Evolutionary conservation across 495 filamentous ascomycete species (phyloP), one percentile per base, ranked within the genome.

Genomic region (Wilcoxina mikolae): DNA sequence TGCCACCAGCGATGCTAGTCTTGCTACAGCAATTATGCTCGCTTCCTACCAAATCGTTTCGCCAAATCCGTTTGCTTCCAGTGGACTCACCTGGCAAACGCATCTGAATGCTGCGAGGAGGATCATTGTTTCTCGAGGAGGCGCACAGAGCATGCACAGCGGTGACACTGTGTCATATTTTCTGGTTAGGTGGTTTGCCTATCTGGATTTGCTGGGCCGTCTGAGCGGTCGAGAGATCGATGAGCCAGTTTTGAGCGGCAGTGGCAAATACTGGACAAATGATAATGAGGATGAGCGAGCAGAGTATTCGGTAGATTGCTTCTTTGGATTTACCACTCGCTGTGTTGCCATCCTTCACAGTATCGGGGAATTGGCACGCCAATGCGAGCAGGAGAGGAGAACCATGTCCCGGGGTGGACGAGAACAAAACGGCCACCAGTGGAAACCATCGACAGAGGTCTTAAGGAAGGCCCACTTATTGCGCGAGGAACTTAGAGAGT

Each of bases 11-110:
- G 79, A 87, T 62, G 76, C 77, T 33, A 86, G 84, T 57, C 72
- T 94, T 18, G 84, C 87, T 9, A 85, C 87, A 0, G 84, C 86
- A 2, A 87, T 94, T 53, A 85, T 94, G 84, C 72, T 94, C 28
- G 76, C 86, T 4, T 90, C 86, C 0, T 71, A 91, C 44, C 83
- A 94, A 59, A 93, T 94, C 39, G 81, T 94, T 39, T 87, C 84
- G 2, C 87, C 87, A 4, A 82, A 80, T 49, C 82, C 84, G 1
- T 90, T 94, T 59, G 56, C 56, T 23, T 54, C 56, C 51, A 57
- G 54, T 28, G 73, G 71, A 11, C 68, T 72, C 35, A 78, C 81
- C 2, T 94, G 87, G 87, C 82, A 85, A 57, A 78, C 73, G 27
- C 85, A 91, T 67, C 74, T 94, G 4, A 78, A 79, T 33, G 76